Percentiles rank a stretch among this genome's conserved stretches.
Evolutionary conservation across 805 yeast genomes (phyloP).

Genomic region (Candida boleticola): DNA sequence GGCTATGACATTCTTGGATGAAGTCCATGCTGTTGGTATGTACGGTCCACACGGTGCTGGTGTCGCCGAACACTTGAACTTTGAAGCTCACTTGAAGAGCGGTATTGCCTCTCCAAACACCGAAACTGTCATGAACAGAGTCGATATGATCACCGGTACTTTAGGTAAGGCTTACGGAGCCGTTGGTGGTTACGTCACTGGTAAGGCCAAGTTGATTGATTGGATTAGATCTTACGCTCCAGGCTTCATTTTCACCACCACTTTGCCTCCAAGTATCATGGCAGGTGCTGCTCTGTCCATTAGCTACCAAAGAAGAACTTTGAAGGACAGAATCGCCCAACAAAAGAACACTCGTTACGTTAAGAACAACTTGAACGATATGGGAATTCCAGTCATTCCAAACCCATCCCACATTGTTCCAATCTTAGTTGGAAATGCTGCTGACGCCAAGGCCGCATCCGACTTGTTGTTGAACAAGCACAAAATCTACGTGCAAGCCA

Average conservation of each 20-base stretch:
- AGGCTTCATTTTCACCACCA: constrained; percentile 95
- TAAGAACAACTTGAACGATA: constrained; percentile 60
- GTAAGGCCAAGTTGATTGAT: constrained; percentile 76
- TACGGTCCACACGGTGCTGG: constrained; percentile 99
- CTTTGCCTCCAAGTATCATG: constrained; percentile 97
- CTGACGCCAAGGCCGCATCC: constrained; percentile 85
- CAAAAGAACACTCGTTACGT: constrained; percentile 85
- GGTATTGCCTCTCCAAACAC: constrained; percentile 52
- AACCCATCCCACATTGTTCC: constrained; percentile 98
- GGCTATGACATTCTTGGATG: constrained; percentile 94
- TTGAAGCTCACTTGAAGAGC: constrained; percentile 70
- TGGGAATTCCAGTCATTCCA: constrained; percentile 94
- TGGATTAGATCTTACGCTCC: constrained; percentile 97
- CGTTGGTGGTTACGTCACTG: constrained; percentile 98
- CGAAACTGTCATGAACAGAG: constrained; percentile 76
- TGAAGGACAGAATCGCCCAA: constrained; percentile 77
- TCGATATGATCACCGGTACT: constrained; percentile 97
- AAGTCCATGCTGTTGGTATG: constrained; percentile 98
- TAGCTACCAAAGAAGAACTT: constrained; percentile 74
- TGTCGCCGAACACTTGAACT: constrained; percentile 95
- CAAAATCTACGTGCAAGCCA: constrained; percentile 94
- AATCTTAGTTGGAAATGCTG: constrained; percentile 90
- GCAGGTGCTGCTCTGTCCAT: constrained; percentile 91
- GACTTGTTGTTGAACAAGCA: constrained; percentile 83
- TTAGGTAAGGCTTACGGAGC: constrained; percentile 96